Evolutionary conservation across 192 early-diverging fungal genomes (phyloP), one percentile per base, ranked within the genome.

Genomic region (Backusella liffmaniae): DNA sequence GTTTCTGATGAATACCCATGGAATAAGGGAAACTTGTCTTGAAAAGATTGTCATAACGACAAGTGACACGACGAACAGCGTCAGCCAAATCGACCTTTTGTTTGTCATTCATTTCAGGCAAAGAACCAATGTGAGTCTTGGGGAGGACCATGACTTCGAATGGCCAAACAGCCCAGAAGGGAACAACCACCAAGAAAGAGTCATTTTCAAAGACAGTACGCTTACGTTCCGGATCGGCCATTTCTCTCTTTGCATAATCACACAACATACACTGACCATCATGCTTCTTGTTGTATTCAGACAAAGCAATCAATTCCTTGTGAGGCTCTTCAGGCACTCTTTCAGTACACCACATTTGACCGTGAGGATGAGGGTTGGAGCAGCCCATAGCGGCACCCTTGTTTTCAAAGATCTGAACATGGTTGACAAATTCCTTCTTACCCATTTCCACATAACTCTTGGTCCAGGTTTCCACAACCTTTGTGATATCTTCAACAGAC

Each of bases 371-470:
- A 23, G 97, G 96, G 80, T 96, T 97, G 37, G 95, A 96, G 83
- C 97, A 99, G n/a, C 97, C 97, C 97, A 99, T 98, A 67, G 90
- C 87, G 0, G 92, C 84, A 18, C 97, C 97, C 86, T 99, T 99
- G 87, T 99, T 99, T 76, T 99, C 97, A 88, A 99, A 99, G 53
- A 99, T 86, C 86, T 98, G 96, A 42, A 96, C 92, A 77, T 99
- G 92, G 37, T 86, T 85, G 73, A 99, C 88, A 53, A 75, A 78
- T 1, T 84, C 79, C 18, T 87, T 71, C 7, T 79, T 66, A 7
- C 84, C 80, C 32, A 96, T 80, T 5, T 87, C 79, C 5, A 77
- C 66, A 72, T 92, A 92, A 21, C 88, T 81, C 26, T 81, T 30
- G 62, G 88, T 90, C 96, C 97, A 99, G 0, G 83, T 77, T n/a